Evolutionary conservation across 2,329 filamentous ascomycete species (phyloP), one percentile per base, ranked within the genome.

Genomic region (Xylariaceae sp.): DNA sequence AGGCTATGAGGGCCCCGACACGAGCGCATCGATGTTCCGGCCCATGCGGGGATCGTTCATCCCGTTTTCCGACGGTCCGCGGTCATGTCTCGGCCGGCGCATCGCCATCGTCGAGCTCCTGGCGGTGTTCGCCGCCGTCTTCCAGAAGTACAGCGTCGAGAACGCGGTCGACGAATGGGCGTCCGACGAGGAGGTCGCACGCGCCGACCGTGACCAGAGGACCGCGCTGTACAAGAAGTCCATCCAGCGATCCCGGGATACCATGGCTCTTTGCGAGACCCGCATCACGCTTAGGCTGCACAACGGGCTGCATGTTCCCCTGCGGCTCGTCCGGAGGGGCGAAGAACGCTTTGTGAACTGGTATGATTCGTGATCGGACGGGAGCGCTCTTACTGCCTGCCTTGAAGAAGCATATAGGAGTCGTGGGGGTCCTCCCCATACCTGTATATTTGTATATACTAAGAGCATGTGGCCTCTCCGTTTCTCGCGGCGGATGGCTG

Each of bases 281-380:
- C 71, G 88, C 47, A 76, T 92, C 55, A 91, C 88, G 52, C 73
- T 92, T 61, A 87, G 89, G 71, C 74, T 92, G 69, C 75, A 83
- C 22, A 76, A 72, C 16, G 74, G 70, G 18, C 71, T 72, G 2
- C 74, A 78, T 47, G 82, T 92, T 29, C 84, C 85, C 0, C 73
- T 92, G 43, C 72, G 86, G 58, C 71, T 92, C 57, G 85, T 88
- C 5, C 82, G 73, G 72, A 81, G 85, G 58, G 87, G 88, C 0
- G 71, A 79, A 61, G 88, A 91, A 76, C 77, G 79, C 61, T 90
- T 91, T 69, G 71, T 80, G 32, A 65, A 67, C 39, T 70, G 55
- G 60, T 34, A 51, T 37, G 61, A 61, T 10, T 37, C 18, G 49
- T 61, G 45, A 59, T 19, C 15, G 16, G n/a, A 4, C 19, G 10